phyloP scores from a whole-genome alignment of 202 grass and related monocot genomes.

The Setaria italica region DNA sequence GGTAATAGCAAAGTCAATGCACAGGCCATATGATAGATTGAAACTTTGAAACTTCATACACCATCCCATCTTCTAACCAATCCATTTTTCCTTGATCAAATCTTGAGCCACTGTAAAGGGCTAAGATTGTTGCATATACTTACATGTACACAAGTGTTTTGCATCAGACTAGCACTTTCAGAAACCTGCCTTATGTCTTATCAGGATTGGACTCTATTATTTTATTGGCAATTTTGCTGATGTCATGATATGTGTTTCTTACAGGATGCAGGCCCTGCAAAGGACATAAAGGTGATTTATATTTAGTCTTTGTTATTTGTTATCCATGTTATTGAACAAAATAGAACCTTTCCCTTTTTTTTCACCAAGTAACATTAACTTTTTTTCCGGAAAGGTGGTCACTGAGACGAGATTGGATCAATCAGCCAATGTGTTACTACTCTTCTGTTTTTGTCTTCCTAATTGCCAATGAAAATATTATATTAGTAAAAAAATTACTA shows the following conservation, averaged over 20 bases:
- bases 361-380: constrained; percentile 7
- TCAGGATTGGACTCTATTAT: constrained; percentile 14
- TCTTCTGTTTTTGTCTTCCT: constrained; percentile 20
- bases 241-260: constrained; percentile 46
- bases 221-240: constrained; percentile 36
- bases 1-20: neutral
- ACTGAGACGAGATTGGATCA: neutral
- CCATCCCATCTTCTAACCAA: neutral
- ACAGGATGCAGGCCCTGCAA: constrained; percentile 63
- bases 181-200: neutral
- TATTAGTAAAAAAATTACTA: neutral
- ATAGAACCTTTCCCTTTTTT: neutral
- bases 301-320: constrained; percentile 23
- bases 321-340: constrained; percentile 4
- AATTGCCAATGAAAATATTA: neutral
- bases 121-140: neutral
- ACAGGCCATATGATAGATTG: neutral
- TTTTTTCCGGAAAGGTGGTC: neutral
- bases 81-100: neutral
- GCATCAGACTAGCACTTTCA: neutral
- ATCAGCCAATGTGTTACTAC: neutral
- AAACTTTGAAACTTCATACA: neutral
- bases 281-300: constrained; percentile 63
- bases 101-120: neutral
- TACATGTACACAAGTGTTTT: neutral